Evolutionary conservation across 2,329 filamentous ascomycete species (phyloP), one percentile per base, ranked within the genome.

Genomic region (Pseudopithomyces maydicus): DNA sequence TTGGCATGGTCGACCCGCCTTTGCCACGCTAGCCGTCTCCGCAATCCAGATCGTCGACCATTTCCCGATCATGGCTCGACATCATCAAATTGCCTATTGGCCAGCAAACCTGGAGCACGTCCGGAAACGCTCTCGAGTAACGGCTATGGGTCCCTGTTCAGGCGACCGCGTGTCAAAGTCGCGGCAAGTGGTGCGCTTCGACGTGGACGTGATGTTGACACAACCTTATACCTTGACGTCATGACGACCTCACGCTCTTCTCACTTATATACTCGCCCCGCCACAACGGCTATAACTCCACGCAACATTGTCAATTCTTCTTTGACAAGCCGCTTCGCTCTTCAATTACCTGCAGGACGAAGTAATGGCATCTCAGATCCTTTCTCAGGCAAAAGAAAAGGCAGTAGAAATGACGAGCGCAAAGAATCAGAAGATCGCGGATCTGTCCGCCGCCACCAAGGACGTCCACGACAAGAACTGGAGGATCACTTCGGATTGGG

Each of bases 401-500:
- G 71, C 71, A 26, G 69, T 79, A 59, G 63, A 68, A 48, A 69
- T 75, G 53, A 51, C 62, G 17, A 67, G 74, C 35, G 73, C 65
- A 38, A 59, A 68, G 49, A 58, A 69, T 60, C 78, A 80, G 61
- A 92, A 92, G 80, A 68, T 84, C 23, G 80, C 81, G 15, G 87
- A 92, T 66, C 79, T 93, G 46, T 73, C 80, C 23, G 76, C 77
- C 39, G 79, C 87, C 59, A 89, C 79, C 3, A 83, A 85, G 53
- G 82, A 91, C 69, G 81, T 85, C 1, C 77, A 83, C 43, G 76
- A 83, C 55, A 63, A 69, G 48, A 81, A 85, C 36, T 80, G 82
- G 32, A 81, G 84, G 38, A 85, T 92, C 63, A 94, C 91, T 0
- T 89, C 88, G 47, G 91, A 96, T 68, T 91, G 84, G 77, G 92